These are phyloP conservation scores for Phyllosticta paracitricarpa DNA, from an alignment of 2,329 filamentous ascomycete genomes.

Conservation along the genomic window DNA sequence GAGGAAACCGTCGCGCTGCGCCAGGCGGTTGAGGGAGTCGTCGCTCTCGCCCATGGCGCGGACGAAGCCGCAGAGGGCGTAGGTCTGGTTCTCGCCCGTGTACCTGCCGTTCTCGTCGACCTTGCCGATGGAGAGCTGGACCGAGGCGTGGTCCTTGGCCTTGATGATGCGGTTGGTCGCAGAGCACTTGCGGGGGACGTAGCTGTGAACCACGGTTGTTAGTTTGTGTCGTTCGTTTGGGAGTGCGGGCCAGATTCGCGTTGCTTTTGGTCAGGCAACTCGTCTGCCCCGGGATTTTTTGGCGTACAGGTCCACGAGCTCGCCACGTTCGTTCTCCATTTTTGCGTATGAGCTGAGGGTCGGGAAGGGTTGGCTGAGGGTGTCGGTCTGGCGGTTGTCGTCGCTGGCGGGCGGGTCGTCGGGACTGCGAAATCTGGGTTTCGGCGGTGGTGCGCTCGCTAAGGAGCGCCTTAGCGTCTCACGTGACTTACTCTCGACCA, in stretches of 20 bases:
- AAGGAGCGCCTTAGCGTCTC: constrained; percentile 1
- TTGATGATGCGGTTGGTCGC: constrained; percentile 99
- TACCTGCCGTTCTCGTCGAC: constrained; percentile 98
- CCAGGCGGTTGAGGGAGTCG: constrained; percentile 88
- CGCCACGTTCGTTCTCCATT: constrained; percentile 99
- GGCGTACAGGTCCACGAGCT: constrained; percentile 88
- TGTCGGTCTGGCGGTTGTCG: constrained; percentile 6
- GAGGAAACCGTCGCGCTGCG: constrained; percentile 91
- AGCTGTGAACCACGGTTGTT: constrained; percentile 44
- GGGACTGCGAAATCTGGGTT: constrained; percentile 6
- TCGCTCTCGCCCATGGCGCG: constrained; percentile 97
- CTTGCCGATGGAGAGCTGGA: constrained; percentile 95
- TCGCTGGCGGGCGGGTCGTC: constrained; percentile 8
- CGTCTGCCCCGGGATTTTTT: constrained; percentile 23
- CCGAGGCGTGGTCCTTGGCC: constrained; percentile 98
- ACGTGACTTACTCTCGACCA: background rate
- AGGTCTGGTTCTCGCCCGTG: constrained; percentile 94
- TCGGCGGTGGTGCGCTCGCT: constrained; percentile 7
- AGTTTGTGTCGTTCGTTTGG: background rate
- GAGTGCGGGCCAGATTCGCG: too few species aligned
- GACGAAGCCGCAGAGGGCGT: constrained; percentile 95
- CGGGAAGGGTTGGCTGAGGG: constrained; percentile 2
- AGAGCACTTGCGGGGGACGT: constrained; percentile 98
- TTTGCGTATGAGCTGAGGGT: constrained; percentile 31
- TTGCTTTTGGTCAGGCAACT: too few species aligned